Percentiles rank a stretch among this genome's conserved stretches.
Conservation (phyloP, 148 eudicot species). For the Amaranthus cruentus region DNA sequence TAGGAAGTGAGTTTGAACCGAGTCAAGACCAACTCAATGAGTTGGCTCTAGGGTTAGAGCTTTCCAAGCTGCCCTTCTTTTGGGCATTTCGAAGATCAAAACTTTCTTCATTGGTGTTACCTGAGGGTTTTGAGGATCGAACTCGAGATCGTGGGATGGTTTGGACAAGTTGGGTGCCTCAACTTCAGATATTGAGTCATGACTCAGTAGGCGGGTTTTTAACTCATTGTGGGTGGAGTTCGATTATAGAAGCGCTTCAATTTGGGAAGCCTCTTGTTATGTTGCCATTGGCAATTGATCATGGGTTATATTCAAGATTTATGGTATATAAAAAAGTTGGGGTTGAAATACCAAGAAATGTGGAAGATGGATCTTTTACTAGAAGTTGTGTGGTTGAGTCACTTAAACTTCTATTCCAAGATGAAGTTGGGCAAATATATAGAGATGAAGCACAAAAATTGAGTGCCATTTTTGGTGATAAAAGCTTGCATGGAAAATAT, state of each 20-base stretch:
- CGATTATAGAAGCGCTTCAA: slow-evolving; percentile 22
- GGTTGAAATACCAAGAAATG: slow-evolving; percentile 16
- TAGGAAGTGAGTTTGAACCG: slow-evolving; percentile 35
- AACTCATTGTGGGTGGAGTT: slow-evolving; percentile 37
- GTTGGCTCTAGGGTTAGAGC: slow-evolving; percentile 36
- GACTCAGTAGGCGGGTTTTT: slow-evolving; percentile 38
- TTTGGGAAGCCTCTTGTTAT: slow-evolving; percentile 21
- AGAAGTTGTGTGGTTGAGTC: slow-evolving; percentile 32
- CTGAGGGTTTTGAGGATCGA: slow-evolving; percentile 39
- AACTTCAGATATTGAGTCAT: slow-evolving; percentile 36
- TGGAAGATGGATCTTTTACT: slow-evolving; percentile 25
- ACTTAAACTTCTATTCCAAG: slow-evolving; percentile 22
- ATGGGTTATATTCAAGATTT: slow-evolving; percentile 21
- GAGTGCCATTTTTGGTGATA: slow-evolving; percentile 27
- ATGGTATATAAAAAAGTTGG: slow-evolving; percentile 19
- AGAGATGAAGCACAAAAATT: slow-evolving; percentile 30
- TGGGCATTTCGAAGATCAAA: slow-evolving; percentile 31
- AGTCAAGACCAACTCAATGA: slow-evolving; percentile 32
- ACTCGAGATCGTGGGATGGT: slow-evolving; percentile 31
- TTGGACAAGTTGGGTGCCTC: slow-evolving; percentile 44
- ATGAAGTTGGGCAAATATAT: slow-evolving; percentile 25
- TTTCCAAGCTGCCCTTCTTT: slow-evolving; percentile 30
- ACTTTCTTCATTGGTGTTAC: slow-evolving; percentile 23
- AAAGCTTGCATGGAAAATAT: slow-evolving; percentile 20
- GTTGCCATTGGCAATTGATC: slow-evolving; percentile 25